Evolutionary conservation across 2,329 filamentous ascomycete genomes (phyloP), one percentile per base, ranked within the genome.

Genomic region (Trichoderma citrinoviride): DNA sequence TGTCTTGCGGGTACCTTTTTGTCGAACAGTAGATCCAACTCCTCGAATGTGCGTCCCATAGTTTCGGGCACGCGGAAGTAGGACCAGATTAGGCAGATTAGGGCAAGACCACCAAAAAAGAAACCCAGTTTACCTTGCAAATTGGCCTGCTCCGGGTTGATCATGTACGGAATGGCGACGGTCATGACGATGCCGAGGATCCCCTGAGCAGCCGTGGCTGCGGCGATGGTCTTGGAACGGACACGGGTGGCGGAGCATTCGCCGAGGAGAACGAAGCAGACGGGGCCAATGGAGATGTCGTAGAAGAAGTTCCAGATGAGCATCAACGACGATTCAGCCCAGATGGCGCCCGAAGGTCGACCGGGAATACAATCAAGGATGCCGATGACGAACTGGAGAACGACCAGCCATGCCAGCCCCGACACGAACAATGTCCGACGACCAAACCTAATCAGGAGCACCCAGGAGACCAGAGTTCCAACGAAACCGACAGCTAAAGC

Each of bases 361-460:
- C 0, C 81, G 77, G 0, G 87, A 84, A 1, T 89, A 86, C 73
- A 60, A 72, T 75, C 47, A 73, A 71, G 64, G 25, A 79, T 72
- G 3, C 75, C 80, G 17, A 83, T 79, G 37, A 77, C 68, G 53
- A 78, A 71, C n/a, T 82, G 74, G 1, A 80, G 74, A 6, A 75
- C 37, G 1, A 73, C 70, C 10, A 82, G 82, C 1, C 85, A 65
- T 0, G 69, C 69, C 46, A 81, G 72, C 0, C 81, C 80, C 12
- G 57, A 62, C 4, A 80, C 68, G 65, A 78, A 82, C 25, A 82
- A 73, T 0, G 73, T 74, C 17, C 80, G 74, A 2, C 81, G 77
- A 8, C 81, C 81, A 47, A 77, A 74, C n/a, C 72, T 71, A 61
- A 75, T 74, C 53, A 82, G 74, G 21, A 78, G 74, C 21, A 76